These are phyloP conservation scores for Haplosporangium sp. DNA, from an alignment of 371 early-diverging fungal species.

Conservation along the genomic window DNA sequence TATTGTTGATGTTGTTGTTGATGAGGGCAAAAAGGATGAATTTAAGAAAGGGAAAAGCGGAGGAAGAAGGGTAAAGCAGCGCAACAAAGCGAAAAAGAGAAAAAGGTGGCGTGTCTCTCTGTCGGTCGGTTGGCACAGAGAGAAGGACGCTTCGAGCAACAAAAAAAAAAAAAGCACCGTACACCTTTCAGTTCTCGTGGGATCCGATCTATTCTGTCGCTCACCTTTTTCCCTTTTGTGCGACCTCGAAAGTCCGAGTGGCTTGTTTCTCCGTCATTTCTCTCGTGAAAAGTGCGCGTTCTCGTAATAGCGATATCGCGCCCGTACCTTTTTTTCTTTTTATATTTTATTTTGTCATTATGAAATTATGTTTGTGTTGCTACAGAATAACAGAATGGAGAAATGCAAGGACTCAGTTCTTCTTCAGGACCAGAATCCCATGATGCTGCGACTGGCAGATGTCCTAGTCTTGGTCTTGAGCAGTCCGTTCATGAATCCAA, in stretches of 20 bases:
- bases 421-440: slow-evolving; percentile 48
- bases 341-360: neutral
- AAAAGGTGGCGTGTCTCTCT: neutral
- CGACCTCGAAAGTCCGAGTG: slow-evolving; percentile 18
- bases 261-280: slow-evolving; percentile 1
- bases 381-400: neutral
- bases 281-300: too few relatives aligned
- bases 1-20: too few relatives aligned
- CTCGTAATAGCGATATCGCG: neutral
- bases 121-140: too few relatives aligned
- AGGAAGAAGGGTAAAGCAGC: too few relatives aligned
- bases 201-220: too few relatives aligned
- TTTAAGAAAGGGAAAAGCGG: neutral
- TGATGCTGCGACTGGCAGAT: slow-evolving; percentile 47
- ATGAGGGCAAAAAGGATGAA: neutral
- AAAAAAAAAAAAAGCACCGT: too few relatives aligned
- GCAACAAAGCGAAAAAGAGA: neutral
- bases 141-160: too few relatives aligned
- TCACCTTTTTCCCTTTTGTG: too few relatives aligned
- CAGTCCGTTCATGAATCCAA: slow-evolving; percentile 57
- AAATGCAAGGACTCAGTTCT: too few relatives aligned
- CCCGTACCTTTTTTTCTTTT: neutral
- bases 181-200: neutral
- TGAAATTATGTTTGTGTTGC: too few relatives aligned
- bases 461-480: slow-evolving; percentile 55